Evolutionary conservation across 306 rosid species (phyloP).

Genomic region (Carpinus viminea): DNA sequence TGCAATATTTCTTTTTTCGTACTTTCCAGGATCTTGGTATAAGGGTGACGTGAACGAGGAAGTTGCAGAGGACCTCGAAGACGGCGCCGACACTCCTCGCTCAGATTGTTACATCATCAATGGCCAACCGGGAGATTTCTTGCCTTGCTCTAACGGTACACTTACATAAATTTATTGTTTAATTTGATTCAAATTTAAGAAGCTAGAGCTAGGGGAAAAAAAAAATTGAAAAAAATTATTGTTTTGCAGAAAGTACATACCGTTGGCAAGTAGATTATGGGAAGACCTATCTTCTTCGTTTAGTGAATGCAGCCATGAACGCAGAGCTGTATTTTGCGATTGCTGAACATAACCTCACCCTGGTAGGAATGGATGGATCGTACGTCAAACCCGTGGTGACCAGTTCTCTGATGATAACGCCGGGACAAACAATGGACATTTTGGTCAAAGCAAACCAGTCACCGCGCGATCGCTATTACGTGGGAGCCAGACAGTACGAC

Average conservation of each 20-base stretch:
- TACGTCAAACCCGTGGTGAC: constrained; percentile 30
- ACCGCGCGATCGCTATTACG: constrained; percentile 14
- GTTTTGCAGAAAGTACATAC: constrained; percentile 21
- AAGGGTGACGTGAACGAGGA: neutral
- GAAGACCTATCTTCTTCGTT: constrained; percentile 32
- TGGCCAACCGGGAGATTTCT: constrained; percentile 7
- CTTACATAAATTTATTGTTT: too few species aligned
- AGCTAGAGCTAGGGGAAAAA: too few species aligned
- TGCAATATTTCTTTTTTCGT: neutral
- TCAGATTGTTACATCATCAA: constrained; percentile 5
- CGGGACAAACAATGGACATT: constrained; percentile 44
- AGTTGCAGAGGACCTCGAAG: constrained; percentile 7
- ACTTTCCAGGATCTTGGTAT: constrained; percentile 1
- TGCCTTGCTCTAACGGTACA: neutral
- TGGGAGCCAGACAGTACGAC: constrained; percentile 16
- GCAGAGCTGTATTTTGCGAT: constrained; percentile 31
- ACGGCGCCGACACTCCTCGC: neutral
- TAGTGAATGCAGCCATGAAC: constrained; percentile 34
- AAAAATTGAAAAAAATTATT: too few species aligned
- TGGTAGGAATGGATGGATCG: constrained; percentile 29
- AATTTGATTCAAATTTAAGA: too few species aligned
- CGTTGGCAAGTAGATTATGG: constrained; percentile 21
- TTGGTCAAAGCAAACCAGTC: constrained; percentile 27
- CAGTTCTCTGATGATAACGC: constrained; percentile 30
- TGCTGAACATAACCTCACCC: constrained; percentile 30